These are phyloP conservation scores for Sporothrix pallida DNA, from an alignment of 2,329 filamentous ascomycete genomes.

Conservation along the genomic window DNA sequence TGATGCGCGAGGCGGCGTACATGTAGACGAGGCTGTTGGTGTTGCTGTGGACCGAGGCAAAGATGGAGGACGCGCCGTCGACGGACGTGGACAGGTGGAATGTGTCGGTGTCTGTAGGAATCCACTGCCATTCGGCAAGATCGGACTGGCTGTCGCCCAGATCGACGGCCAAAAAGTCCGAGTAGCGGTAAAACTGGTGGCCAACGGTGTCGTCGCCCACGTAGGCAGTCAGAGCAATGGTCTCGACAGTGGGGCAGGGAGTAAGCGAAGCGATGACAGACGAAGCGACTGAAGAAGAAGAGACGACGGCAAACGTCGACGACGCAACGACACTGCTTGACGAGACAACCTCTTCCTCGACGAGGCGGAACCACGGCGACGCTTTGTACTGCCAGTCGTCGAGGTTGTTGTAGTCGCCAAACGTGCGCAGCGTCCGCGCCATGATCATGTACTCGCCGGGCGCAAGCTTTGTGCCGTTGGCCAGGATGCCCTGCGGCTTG, in stretches of 20 bases:
- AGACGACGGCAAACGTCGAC: neutral
- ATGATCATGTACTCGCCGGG: conserved; percentile 38
- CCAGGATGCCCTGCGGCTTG: conserved; percentile 27
- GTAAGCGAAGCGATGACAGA: neutral
- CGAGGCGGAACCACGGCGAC: conserved; percentile 37
- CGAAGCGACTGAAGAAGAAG: neutral
- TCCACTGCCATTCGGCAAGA: neutral
- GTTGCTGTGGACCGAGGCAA: conserved; percentile 35
- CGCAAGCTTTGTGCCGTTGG: conserved; percentile 34
- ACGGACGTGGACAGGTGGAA: conserved; percentile 15
- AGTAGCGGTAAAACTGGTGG: conserved; percentile 36
- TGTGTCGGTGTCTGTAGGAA: neutral
- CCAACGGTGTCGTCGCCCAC: conserved; percentile 29
- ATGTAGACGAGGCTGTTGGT: conserved; percentile 38
- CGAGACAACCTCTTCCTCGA: neutral
- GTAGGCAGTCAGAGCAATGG: conserved; percentile 19
- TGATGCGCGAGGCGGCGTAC: conserved; percentile 30
- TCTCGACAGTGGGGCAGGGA: neutral
- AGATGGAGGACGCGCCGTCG: conserved; percentile 9
- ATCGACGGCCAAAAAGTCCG: conserved; percentile 36
- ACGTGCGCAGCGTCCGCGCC: conserved; percentile 37
- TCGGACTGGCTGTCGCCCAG: conserved; percentile 26
- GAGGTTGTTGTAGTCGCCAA: conserved; percentile 36
- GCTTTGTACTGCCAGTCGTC: conserved; percentile 38
- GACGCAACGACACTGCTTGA: conserved; percentile 18